Percentiles rank a stretch among this genome's conserved stretches.
phyloP scores from a whole-genome alignment of 345 rosid species.

The Acer campestre region DNA sequence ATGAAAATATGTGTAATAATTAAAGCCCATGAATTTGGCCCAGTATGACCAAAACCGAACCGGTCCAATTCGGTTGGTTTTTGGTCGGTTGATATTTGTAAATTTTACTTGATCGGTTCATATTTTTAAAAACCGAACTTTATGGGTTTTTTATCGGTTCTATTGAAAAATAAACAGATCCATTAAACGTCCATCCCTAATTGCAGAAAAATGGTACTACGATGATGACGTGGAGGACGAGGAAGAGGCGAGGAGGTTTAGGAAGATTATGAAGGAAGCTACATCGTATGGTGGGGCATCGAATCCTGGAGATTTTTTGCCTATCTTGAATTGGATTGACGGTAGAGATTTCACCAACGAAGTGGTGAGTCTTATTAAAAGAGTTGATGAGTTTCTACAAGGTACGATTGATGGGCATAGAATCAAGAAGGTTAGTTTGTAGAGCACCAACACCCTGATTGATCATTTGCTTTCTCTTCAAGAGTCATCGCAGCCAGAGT shows the following conservation, averaged over 20 bases:
- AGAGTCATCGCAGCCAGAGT: constrained; percentile 40
- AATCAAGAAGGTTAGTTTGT: constrained; percentile 9
- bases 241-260: constrained; percentile 36
- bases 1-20: too few species aligned
- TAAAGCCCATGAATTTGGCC: too few species aligned
- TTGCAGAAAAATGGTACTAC: constrained; percentile 58
- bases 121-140: too few species aligned
- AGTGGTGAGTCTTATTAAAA: constrained; percentile 30
- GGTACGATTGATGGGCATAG: constrained; percentile 45
- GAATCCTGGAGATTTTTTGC: constrained; percentile 39
- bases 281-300: constrained; percentile 20
- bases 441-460: too few species aligned
- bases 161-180: too few species aligned
- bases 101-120: too few species aligned
- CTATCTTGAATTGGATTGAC: constrained; percentile 35
- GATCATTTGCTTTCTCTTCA: constrained; percentile 53
- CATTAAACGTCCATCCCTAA: too few species aligned
- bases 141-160: too few species aligned
- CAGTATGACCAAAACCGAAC: too few species aligned
- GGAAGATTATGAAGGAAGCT: constrained; percentile 31
- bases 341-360: constrained; percentile 30
- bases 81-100: too few species aligned
- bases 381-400: constrained; percentile 44
- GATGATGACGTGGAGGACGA: constrained; percentile 38
- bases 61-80: too few species aligned